A percentile compares a stretch with the other conserved stretches of the same genome.
Evolutionary conservation across 768 basidiomycete species (phyloP).

Genomic region (Tricholoma hemisulphureum): DNA sequence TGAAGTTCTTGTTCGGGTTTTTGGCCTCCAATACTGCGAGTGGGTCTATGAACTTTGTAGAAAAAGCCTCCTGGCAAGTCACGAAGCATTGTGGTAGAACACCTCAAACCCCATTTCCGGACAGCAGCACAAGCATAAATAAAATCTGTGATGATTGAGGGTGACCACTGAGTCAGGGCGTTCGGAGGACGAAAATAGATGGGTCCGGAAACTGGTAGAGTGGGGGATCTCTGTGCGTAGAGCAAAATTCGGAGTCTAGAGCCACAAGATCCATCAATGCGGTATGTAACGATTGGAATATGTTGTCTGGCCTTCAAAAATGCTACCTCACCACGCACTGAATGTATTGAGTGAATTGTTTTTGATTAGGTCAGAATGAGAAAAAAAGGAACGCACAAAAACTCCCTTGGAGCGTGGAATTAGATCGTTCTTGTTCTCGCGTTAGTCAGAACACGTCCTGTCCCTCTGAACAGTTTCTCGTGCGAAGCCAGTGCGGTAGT

Average conservation of each 20-base stretch:
- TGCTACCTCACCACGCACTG: neutral
- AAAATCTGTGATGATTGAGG: conserved; percentile 1
- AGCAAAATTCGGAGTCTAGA: neutral
- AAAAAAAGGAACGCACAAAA: conserved; percentile 8
- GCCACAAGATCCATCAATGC: neutral
- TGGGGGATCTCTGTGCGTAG: neutral
- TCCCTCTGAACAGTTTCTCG: conserved; percentile 7
- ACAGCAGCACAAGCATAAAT: neutral
- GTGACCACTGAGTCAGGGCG: neutral
- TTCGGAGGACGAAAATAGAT: neutral
- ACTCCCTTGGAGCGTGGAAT: conserved; percentile 16
- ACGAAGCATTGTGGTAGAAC: neutral
- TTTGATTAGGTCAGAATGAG: neutral
- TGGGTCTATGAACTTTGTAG: neutral
- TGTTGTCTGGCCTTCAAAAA: neutral
- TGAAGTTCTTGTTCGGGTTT: too few relatives aligned
- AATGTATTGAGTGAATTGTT: neutral
- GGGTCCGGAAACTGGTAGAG: neutral
- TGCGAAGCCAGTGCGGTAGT: conserved; percentile 8
- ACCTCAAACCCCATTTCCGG: neutral
- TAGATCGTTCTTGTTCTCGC: conserved; percentile 5
- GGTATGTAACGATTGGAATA: neutral
- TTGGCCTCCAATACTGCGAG: too few relatives aligned
- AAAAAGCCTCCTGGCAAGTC: neutral
- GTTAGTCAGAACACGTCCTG: conserved; percentile 9